Conservation (phyloP, 495 filamentous ascomycete species). For the Cairneyella variabilis region DNA sequence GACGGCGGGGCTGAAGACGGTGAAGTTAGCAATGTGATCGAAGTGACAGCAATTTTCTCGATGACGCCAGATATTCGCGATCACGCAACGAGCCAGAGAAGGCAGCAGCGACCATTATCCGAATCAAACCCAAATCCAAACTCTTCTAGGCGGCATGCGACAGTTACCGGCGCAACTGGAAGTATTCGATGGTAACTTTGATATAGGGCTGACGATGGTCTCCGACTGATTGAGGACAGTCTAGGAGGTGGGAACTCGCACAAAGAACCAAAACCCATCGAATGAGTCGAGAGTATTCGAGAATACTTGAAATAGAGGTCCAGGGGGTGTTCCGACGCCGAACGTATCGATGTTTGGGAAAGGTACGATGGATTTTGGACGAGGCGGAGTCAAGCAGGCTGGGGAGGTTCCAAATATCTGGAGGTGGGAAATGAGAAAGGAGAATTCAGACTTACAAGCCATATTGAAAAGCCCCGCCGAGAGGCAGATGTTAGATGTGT, state of each 20-base stretch:
- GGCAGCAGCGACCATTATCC: conserved; percentile 12
- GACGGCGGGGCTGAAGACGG: conserved; percentile 30
- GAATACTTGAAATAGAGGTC: background rate
- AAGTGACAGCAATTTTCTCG: conserved; percentile 9
- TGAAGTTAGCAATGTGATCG: conserved; percentile 27
- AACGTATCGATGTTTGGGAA: conserved; percentile 15
- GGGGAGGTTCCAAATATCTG: conserved; percentile 1
- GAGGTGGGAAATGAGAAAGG: conserved; percentile 1
- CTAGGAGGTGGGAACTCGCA: background rate
- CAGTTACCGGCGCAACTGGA: conserved; percentile 24
- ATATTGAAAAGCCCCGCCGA: conserved; percentile 31
- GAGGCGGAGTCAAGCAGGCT: conserved; percentile 20
- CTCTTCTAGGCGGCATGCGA: background rate
- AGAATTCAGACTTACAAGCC: conserved; percentile 39
- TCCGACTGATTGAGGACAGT: conserved; percentile 18
- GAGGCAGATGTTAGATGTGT: conserved; percentile 19
- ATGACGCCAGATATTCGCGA: conserved; percentile 9
- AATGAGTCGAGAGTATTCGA: background rate
- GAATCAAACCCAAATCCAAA: background rate
- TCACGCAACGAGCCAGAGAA: conserved; percentile 10
- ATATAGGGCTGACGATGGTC: conserved; percentile 23
- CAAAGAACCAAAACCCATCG: conserved; percentile 6
- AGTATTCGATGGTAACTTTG: conserved; percentile 5
- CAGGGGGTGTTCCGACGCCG: conserved; percentile 2
- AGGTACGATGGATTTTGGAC: conserved; percentile 13